Base-by-base conservation (phyloP, 257 asterid genomes). In the Solanum dulcamara region DNA sequence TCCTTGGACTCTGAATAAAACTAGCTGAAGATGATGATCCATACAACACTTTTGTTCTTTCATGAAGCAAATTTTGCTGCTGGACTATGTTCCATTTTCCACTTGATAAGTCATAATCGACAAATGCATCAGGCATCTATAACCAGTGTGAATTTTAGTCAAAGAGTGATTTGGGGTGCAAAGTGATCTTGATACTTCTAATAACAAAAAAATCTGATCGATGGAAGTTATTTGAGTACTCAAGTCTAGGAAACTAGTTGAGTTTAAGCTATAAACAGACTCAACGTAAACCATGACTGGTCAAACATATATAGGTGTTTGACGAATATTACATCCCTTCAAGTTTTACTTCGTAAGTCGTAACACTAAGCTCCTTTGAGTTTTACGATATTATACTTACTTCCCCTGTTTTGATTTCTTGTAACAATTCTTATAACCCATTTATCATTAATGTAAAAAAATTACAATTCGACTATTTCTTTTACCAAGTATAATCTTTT, bases 111-210 rank as follows among this genome's bases (percentile, higher is more conserved):
- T 94, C 94, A 87, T 96, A 96, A 87, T 96, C 98, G 70, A 95
- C 97, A 30, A 94, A 92, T 35, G 99, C 98, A 91, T 95, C 99
- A 5, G 99, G 98, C 98, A 96, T 96, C 98, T 96, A 89, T 64
- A 81, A 87, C 72, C 83, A 77, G 64, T 18, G 83, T 46, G 28
- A 77, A 10, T 26, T 48, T 77, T 17, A 77, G 83, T 46, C 59
- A 46, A 77, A 74, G n/a, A 13, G 4, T 24, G 10, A 74, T 74
- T 26, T 42, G 59, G 37, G 37, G 22, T 38, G 57, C 81, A 42
- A 74, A n/a, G 22, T 40, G 59, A 74, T 24, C 81, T 44, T 6
- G 24, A 66, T 66, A 66, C 40, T 32, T 66, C 74, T 66, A 66
- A 66, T 42, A 66, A 14, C 22, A 3, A 13, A 32, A 66, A 32